Percentiles rank a stretch among this genome's conserved stretches.
phyloP scores from a whole-genome alignment of 2,329 filamentous ascomycete species.

The Monilinia fructigena region DNA sequence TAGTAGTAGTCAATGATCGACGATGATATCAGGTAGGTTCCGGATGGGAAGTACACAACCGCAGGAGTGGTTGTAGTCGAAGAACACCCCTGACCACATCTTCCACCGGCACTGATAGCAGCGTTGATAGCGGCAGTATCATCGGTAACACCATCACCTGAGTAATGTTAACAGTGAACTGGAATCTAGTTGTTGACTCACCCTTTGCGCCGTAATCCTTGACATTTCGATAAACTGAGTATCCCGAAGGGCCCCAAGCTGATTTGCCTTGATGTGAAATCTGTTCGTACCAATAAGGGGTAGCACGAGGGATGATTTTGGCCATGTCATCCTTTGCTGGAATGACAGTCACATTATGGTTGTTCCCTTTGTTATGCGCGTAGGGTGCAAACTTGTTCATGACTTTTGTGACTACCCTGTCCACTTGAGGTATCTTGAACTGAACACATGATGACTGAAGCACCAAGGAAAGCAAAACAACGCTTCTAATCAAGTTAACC shows the following conservation, averaged over 20 bases:
- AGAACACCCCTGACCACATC: conserved; percentile 47
- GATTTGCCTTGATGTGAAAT: conserved; percentile 29
- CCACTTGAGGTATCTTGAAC: conserved; percentile 21
- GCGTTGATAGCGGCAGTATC: conserved; percentile 82
- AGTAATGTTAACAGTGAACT: conserved; percentile 38
- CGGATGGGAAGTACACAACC: conserved; percentile 36
- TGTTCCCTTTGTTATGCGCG: conserved; percentile 19
- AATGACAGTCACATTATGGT: neutral
- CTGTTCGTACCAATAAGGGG: conserved; percentile 29
- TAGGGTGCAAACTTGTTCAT: conserved; percentile 19
- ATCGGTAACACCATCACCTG: conserved; percentile 61
- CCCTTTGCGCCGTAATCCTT: conserved; percentile 28
- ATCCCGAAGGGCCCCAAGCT: conserved; percentile 28
- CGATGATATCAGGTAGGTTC: conserved; percentile 35
- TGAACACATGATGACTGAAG: conserved; percentile 21
- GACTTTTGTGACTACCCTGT: conserved; percentile 18
- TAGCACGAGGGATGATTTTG: conserved; percentile 20
- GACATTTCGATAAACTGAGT: conserved; percentile 28
- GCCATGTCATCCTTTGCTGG: conserved; percentile 18
- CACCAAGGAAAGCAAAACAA: conserved; percentile 12
- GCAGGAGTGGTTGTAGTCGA: conserved; percentile 50
- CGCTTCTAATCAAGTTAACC: conserved; percentile 10
- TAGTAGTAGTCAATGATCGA: conserved; percentile 34
- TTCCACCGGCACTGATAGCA: conserved; percentile 30
- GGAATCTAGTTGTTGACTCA: neutral